Percentiles rank a stretch among this genome's conserved stretches.
Conservation (phyloP, 2,329 filamentous ascomycete species). For the Alternaria angustiovoidea region DNA sequence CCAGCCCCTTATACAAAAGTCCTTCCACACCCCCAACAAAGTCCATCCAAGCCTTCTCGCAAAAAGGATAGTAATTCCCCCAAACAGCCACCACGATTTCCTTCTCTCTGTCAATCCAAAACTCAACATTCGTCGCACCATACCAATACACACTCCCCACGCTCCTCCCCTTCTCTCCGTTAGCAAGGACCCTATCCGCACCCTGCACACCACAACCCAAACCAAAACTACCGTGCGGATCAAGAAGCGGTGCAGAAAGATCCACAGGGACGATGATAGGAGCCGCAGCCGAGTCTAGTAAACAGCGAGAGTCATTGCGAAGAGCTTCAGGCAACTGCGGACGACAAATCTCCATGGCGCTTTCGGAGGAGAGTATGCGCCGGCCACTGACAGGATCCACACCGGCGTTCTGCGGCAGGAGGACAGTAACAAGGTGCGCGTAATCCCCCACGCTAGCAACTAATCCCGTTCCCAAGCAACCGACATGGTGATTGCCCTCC, state of each 20-base stretch:
- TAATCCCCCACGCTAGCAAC: neutral
- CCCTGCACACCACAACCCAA: slow-evolving; percentile 62
- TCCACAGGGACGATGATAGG: slow-evolving; percentile 48
- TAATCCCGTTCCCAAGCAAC: neutral
- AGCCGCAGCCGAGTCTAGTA: slow-evolving; percentile 6
- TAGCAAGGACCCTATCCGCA: slow-evolving; percentile 41
- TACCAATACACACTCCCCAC: slow-evolving; percentile 38
- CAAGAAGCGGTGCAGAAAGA: slow-evolving; percentile 59
- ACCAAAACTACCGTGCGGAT: slow-evolving; percentile 42
- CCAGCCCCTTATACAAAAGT: neutral
- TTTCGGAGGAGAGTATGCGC: neutral
- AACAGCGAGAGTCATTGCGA: slow-evolving; percentile 25
- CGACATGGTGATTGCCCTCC: neutral
- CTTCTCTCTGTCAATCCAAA: slow-evolving; percentile 33
- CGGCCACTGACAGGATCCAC: neutral
- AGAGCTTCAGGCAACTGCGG: neutral
- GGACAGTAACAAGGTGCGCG: neutral
- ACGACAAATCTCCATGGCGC: neutral
- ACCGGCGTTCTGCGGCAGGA: neutral
- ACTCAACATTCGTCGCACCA: slow-evolving; percentile 35
- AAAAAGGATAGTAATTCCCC: neutral
- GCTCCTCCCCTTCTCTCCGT: slow-evolving; percentile 26
- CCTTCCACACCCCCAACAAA: neutral
- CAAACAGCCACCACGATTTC: slow-evolving; percentile 26
- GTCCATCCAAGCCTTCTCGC: neutral